Conservation (phyloP, 2,329 filamentous ascomycete genomes). For the Neofusicoccum parvum region DNA sequence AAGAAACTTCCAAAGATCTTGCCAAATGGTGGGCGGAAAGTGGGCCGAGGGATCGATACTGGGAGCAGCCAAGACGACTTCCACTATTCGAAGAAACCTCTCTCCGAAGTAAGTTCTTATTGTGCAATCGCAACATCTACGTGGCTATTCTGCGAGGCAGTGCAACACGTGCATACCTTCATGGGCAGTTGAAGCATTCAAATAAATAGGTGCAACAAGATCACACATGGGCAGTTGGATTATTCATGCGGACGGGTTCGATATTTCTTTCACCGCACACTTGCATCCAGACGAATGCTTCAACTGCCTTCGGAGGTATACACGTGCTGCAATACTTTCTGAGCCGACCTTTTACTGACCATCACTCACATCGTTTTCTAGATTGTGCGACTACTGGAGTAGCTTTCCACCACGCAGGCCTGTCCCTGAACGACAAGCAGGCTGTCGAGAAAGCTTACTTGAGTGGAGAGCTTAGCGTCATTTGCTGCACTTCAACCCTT, state of each 20-base stretch:
- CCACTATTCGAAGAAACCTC: slow-evolving; percentile 61
- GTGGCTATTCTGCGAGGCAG: too few relatives aligned
- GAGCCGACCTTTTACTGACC: too few relatives aligned
- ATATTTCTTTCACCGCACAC: background rate
- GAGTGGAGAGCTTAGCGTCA: slow-evolving; percentile 71
- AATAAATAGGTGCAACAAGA: too few relatives aligned
- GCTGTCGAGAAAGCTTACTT: slow-evolving; percentile 70
- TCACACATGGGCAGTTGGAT: too few relatives aligned
- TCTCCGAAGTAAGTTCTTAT: slow-evolving; percentile 53
- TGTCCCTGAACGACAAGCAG: slow-evolving; percentile 65
- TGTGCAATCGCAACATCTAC: too few relatives aligned
- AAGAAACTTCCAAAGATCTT: slow-evolving; percentile 67
- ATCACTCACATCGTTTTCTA: slow-evolving; percentile 25
- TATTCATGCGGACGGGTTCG: too few relatives aligned
- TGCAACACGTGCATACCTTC: too few relatives aligned
- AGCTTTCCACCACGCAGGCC: slow-evolving; percentile 80
- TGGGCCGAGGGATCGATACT: slow-evolving; percentile 57
- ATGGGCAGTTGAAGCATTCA: too few relatives aligned
- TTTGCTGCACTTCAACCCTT: slow-evolving; percentile 85
- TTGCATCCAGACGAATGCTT: slow-evolving; percentile 9
- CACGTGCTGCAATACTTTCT: too few relatives aligned
- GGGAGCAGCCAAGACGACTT: slow-evolving; percentile 60
- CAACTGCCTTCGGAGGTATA: too few relatives aligned
- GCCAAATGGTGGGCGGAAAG: slow-evolving; percentile 65
- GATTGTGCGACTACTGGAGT: slow-evolving; percentile 62